phyloP scores from a whole-genome alignment of 139 green algal genomes.

The Chlamydomonas schloesseri region DNA sequence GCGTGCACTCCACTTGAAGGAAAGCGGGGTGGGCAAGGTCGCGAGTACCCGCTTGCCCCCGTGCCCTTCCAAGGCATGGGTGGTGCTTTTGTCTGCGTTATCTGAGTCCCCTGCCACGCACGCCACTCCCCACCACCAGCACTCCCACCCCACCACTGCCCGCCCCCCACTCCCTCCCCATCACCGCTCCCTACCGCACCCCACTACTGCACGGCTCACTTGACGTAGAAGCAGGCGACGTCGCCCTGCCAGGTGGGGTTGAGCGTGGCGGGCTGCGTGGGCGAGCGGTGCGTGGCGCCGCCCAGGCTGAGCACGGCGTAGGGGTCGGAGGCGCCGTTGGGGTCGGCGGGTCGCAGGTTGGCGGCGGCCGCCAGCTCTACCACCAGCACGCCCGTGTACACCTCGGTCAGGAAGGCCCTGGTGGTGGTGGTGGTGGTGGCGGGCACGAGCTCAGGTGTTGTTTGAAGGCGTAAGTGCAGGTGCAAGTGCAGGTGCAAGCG shows the following conservation, averaged over 20 bases:
- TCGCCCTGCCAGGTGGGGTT: conserved; percentile 62
- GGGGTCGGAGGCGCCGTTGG: conserved; percentile 63
- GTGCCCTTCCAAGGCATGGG: too few species aligned
- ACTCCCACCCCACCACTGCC: too few species aligned
- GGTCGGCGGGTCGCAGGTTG: conserved; percentile 60
- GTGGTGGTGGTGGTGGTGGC: not conserved
- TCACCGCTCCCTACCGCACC: not conserved
- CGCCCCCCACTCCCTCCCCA: too few species aligned
- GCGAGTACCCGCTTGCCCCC: too few species aligned
- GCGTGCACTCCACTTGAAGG: too few species aligned
- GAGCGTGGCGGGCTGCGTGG: conserved; percentile 28
- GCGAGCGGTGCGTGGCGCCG: not conserved
- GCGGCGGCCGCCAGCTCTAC: conserved; percentile 56
- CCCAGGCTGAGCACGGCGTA: conserved; percentile 61
- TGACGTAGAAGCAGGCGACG: conserved; percentile 64
- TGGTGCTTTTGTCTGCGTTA: too few species aligned
- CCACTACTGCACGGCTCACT: conserved; percentile 7
- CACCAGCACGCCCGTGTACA: conserved; percentile 59
- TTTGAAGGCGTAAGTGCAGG: too few species aligned
- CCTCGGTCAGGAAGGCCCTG: conserved; percentile 63
- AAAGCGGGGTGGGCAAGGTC: too few species aligned
- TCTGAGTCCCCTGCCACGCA: too few species aligned
- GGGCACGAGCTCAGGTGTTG: not conserved
- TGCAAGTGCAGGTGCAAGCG: too few species aligned
- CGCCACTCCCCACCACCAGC: too few species aligned